phyloP scores from a whole-genome alignment of 2,329 filamentous ascomycete genomes.

The Colletotrichum lentis region DNA sequence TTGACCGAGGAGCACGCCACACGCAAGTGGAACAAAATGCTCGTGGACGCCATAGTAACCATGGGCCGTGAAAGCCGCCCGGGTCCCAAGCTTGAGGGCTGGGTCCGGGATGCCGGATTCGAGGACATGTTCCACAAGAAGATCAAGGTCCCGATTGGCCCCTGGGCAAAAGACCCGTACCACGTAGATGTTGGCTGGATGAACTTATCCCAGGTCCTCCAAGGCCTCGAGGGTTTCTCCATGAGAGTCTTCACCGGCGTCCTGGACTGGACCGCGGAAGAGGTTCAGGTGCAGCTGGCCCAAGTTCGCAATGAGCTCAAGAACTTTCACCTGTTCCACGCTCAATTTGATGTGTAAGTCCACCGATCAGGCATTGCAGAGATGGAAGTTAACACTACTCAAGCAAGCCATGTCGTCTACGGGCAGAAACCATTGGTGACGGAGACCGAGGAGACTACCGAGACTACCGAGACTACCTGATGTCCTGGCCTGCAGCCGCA shows the following conservation, averaged over 20 bases:
- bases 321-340: conserved; percentile 41
- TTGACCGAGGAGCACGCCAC: conserved; percentile 23
- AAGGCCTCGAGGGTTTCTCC: conserved; percentile 41
- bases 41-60: conserved; percentile 40
- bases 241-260: conserved; percentile 44
- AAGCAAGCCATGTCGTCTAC: too few relatives aligned
- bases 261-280: conserved; percentile 41
- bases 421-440: too few relatives aligned
- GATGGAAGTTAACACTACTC: too few relatives aligned
- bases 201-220: conserved; percentile 33
- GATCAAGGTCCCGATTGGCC: conserved; percentile 47
- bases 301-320: conserved; percentile 43
- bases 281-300: conserved; percentile 43
- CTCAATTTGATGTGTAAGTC: conserved; percentile 40
- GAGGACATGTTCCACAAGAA: conserved; percentile 44
- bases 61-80: conserved; percentile 46
- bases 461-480: too few relatives aligned
- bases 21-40: conserved; percentile 34
- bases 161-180: conserved; percentile 48
- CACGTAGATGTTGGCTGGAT: conserved; percentile 45
- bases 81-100: conserved; percentile 41
- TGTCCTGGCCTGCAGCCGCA: too few relatives aligned
- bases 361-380: too few relatives aligned
- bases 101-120: conserved; percentile 50
- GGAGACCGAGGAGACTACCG: too few relatives aligned